phyloP scores from a whole-genome alignment of 2,329 filamentous ascomycete genomes.

The Trichoderma cornu-damae region DNA sequence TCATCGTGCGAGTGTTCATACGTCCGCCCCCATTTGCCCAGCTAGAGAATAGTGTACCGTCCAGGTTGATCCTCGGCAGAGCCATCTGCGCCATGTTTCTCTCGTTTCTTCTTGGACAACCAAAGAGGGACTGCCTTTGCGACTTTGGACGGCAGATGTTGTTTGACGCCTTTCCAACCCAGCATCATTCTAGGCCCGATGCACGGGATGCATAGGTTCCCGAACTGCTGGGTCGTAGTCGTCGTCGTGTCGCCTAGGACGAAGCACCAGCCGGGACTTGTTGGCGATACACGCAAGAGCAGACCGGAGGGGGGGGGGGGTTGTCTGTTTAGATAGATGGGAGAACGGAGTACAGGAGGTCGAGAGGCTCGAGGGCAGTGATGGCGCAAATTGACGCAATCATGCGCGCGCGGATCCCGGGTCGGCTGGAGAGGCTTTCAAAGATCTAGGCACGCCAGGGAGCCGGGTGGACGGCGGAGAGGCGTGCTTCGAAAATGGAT shows the following conservation, averaged over 20 bases:
- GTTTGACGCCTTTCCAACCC: slow-evolving; percentile 37
- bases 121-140: slow-evolving; percentile 26
- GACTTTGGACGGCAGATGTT: slow-evolving; percentile 33
- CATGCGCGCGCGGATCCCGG: neutral
- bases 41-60: slow-evolving; percentile 29
- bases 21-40: neutral
- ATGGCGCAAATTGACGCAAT: slow-evolving; percentile 8
- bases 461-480: neutral
- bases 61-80: slow-evolving; percentile 22
- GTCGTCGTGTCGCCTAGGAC: neutral
- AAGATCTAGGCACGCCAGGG: neutral
- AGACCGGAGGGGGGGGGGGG: neutral
- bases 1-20: neutral
- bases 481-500: neutral
- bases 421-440: neutral
- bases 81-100: slow-evolving; percentile 22
- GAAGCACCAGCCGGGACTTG: neutral
- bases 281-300: neutral
- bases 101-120: slow-evolving; percentile 31
- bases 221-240: neutral
- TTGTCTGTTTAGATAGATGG: neutral
- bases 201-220: slow-evolving; percentile 6
- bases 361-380: neutral
- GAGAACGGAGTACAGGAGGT: neutral
- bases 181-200: slow-evolving; percentile 28